Base-by-base conservation (phyloP, 2,329 filamentous ascomycete species). In the Dothidotthia symphoricarpi region DNA sequence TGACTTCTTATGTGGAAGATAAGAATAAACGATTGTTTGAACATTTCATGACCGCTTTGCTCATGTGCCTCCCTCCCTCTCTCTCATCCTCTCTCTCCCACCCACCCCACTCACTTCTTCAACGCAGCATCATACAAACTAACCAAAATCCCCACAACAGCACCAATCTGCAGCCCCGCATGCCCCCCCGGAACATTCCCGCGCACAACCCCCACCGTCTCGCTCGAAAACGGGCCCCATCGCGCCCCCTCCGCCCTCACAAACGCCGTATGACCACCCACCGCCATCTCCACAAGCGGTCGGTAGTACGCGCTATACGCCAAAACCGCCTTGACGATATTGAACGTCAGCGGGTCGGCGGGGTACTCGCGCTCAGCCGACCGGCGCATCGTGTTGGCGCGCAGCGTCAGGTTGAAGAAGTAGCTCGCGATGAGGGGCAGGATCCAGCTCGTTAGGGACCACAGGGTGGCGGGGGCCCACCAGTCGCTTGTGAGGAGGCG, bases 271-370 rank as follows among this genome's bases (percentile, higher is more conserved):
- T 54, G 32, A 34, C 50, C 55, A 5, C 46, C 42, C 16, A 55
- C 13, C n/a, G 36, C 33, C 4, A 48, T 34, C 16, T 51, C 43
- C 13, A 44, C 38, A 8, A 41, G 42, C 17, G 54, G 50, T 17
- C 57, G 35, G 8, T 76, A 80, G 62, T 90, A 95, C 13, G 95
- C 82, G 24, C 91, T 76, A 66, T 86, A 95, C 6, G 86, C 82
- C 42, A 90, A 68, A 37, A 97, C 64, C 0, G 85, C 90, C 73
- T 95, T 95, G 55, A 81, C 81, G 40, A 97, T 82, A 71, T 90
- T 95, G 71, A 94, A 98, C 15, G 84, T 86, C 61, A 97, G 72
- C 3, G 90, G 90, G 64, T 98, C 93, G 49, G 91, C 81, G 5
- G 75, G 71, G 49, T 83, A 82, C 48, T 80, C 77, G 14, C 64